These are phyloP conservation scores for Magnusiomyces magnusii DNA, from an alignment of 1,139 yeast species.

Conservation along the genomic window DNA sequence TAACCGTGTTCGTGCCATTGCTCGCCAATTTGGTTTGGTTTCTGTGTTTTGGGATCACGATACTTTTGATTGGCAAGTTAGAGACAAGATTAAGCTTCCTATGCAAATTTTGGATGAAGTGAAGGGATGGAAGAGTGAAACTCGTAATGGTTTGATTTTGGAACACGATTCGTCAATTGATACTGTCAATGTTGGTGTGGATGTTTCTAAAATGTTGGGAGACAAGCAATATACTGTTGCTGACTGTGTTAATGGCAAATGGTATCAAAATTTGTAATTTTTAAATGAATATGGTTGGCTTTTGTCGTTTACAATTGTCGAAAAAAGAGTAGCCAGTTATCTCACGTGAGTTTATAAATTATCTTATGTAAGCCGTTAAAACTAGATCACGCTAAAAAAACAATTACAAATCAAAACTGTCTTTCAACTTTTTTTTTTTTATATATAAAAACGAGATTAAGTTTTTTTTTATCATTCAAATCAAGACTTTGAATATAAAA, in stretches of 20 bases:
- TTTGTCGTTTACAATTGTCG: not conserved
- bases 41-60: constrained; percentile 90
- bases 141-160: constrained; percentile 55
- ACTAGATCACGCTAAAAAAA: no score
- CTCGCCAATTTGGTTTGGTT: constrained; percentile 80
- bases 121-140: constrained; percentile 40
- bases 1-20: constrained; percentile 69
- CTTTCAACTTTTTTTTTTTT: no score
- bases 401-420: no score
- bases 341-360: no score
- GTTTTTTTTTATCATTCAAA: no score
- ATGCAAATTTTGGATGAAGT: constrained; percentile 50
- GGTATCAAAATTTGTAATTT: constrained; percentile 27
- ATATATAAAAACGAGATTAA: no score
- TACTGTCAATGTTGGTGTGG: constrained; percentile 64
- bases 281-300: not conserved
- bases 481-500: no score
- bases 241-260: constrained; percentile 62
- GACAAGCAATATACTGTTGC: constrained; percentile 68
- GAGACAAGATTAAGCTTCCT: constrained; percentile 38
- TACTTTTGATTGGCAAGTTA: constrained; percentile 82
- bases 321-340: no score
- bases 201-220: constrained; percentile 46
- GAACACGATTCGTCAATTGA: constrained; percentile 72
- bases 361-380: no score